Conservation (phyloP, 2,329 filamentous ascomycete genomes). For the Elsinoe necatrix region DNA sequence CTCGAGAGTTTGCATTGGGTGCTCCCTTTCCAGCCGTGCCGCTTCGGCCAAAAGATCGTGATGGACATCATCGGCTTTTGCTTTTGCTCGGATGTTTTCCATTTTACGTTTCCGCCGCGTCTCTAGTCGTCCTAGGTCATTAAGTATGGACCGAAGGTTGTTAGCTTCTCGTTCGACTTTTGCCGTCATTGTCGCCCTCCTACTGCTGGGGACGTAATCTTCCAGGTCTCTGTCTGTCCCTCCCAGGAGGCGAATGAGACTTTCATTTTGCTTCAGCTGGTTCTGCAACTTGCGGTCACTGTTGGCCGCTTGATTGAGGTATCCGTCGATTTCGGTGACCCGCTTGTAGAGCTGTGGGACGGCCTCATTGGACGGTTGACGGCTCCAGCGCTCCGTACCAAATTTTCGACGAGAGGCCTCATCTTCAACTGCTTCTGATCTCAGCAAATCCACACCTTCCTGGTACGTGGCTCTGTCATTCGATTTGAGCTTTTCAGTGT, state of each 20-base stretch:
- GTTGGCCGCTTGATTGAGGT: conserved; percentile 63
- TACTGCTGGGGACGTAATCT: conserved; percentile 80
- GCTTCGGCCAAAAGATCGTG: conserved; percentile 75
- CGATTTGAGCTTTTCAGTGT: conserved; percentile 81
- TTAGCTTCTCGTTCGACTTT: conserved; percentile 71
- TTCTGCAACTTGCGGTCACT: conserved; percentile 64
- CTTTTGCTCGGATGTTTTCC: conserved; percentile 68
- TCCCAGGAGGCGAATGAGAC: conserved; percentile 64
- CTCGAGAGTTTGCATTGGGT: conserved; percentile 74
- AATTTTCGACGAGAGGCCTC: conserved; percentile 64
- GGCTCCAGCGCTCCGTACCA: conserved; percentile 77
- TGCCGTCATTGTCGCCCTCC: conserved; percentile 69
- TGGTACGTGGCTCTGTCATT: conserved; percentile 71
- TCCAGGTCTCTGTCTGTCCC: conserved; percentile 74
- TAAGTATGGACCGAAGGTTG: conserved; percentile 68
- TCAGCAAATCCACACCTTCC: conserved; percentile 71
- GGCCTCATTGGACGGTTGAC: conserved; percentile 61
- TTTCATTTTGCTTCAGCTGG: conserved; percentile 70
- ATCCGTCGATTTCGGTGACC: conserved; percentile 72
- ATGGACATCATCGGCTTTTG: conserved; percentile 78
- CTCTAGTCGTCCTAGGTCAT: conserved; percentile 77
- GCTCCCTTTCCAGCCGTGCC: conserved; percentile 73
- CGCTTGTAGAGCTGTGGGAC: conserved; percentile 65
- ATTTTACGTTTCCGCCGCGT: conserved; percentile 70
- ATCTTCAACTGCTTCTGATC: conserved; percentile 77